Base-by-base conservation (phyloP, 345 rosid genomes). In the Schrenkiella parvula region DNA sequence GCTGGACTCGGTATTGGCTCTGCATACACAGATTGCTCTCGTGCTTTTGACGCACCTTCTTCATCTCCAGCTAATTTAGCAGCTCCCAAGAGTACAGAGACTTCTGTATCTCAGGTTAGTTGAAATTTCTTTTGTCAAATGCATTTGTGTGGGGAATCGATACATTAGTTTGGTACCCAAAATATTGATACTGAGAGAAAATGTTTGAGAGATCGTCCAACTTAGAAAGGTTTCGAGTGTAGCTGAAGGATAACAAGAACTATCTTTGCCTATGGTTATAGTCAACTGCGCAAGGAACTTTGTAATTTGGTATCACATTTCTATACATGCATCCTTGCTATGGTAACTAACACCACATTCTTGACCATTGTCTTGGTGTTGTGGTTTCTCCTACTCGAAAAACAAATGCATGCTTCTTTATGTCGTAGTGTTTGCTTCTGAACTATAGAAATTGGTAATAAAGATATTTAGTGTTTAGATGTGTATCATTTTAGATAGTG, bases 71-170 rank as follows among this genome's bases (percentile, higher is more conserved):
- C 81, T 2, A 80, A 60, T 59, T 48, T 76, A 51, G 52, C 76
- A 15, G 26, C 90, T 80, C 78, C 81, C 21, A 77, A 85, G 64
- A 47, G 23, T 38, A 25, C 82, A 14, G 82, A 75, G 70, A 18
- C 72, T 78, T 78, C 82, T 52, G 71, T 70, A 44, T 59, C 82
- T 57, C 84, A 83, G 91, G 90, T 88, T 28, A 61, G 79, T 55
- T 14, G n/a, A 3, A 23, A 9, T 14, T 7, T 50, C 15, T 23
- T 28, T 51, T 5, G 23, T 61, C 43, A 23, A n/a, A 1, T 32
- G 4, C 1, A 9, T 12, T 2, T 26, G n/a, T 29, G 21, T 21
- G 32, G 2, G 37, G 39, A 55, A 8, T 26, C 44, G 9, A 14
- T 35, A 6, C 35, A 29, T 39, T 50, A 15, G 21, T 19, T 50